Percentiles rank a stretch among this genome's conserved stretches.
phyloP scores from a whole-genome alignment of 805 yeast genomes.

The Wickerhamomyces strasburgensis region DNA sequence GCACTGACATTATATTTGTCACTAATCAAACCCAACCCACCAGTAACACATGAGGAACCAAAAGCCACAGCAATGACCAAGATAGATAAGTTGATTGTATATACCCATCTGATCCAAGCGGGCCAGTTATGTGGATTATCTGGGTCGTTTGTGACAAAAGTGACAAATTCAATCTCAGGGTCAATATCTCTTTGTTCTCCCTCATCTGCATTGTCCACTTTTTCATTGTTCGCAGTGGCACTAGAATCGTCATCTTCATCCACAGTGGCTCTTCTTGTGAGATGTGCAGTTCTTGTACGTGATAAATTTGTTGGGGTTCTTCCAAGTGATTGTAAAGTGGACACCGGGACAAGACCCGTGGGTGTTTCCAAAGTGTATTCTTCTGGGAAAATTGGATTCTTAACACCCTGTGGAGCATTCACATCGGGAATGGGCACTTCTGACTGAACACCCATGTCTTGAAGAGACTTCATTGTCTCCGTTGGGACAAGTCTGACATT shows the following conservation, averaged over 20 bases:
- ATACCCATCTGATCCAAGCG: conserved; percentile 47
- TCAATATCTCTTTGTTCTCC: conserved; percentile 37
- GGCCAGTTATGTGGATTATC: conserved; percentile 91
- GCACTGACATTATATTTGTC: conserved; percentile 63
- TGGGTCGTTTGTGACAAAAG: conserved; percentile 74
- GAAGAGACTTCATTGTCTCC: conserved; percentile 70
- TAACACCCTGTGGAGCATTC: conserved; percentile 47
- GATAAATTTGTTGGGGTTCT: conserved; percentile 37
- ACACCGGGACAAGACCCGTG: conserved; percentile 82
- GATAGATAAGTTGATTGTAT: conserved; percentile 62
- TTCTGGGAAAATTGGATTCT: conserved; percentile 81
- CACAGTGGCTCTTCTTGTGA: conserved; percentile 18
- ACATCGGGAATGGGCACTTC: conserved; percentile 51
- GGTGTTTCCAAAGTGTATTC: conserved; percentile 85
- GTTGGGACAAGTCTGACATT: conserved; percentile 44
- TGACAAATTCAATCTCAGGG: conserved; percentile 77
- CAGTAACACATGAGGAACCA: conserved; percentile 88
- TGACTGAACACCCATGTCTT: conserved; percentile 55
- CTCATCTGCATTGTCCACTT: conserved; percentile 26
- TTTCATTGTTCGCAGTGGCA: conserved; percentile 25
- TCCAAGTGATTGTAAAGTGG: conserved; percentile 65
- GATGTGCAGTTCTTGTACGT: conserved; percentile 29
- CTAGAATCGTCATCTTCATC: conserved; percentile 27
- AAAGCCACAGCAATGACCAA: conserved; percentile 88
- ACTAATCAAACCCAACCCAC: conserved; percentile 67